These are phyloP conservation scores for Metarhizium sp. DNA, from an alignment of 2,329 filamentous ascomycete genomes.

Conservation along the genomic window DNA sequence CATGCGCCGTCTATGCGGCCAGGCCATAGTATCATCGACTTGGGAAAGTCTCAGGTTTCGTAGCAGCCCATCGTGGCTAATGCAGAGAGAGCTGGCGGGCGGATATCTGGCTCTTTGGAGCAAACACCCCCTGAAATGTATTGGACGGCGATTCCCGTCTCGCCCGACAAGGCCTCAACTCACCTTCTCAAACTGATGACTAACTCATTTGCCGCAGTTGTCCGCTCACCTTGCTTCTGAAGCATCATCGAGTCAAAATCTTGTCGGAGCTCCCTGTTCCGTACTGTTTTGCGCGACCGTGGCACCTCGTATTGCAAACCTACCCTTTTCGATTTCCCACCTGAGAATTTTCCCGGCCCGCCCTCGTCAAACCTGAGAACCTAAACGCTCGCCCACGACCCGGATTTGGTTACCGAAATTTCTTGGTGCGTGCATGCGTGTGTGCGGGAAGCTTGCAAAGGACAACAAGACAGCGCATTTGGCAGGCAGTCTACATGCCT, in stretches of 20 bases:
- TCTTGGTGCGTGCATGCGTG: background rate
- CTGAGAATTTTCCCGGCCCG: background rate
- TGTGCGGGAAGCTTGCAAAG: background rate
- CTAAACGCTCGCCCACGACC: background rate
- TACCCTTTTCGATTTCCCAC: background rate
- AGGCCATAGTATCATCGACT: background rate
- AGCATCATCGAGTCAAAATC: background rate
- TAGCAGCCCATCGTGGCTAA: background rate
- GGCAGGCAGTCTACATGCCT: slow-evolving; percentile 43
- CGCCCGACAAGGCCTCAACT: background rate
- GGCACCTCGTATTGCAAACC: slow-evolving; percentile 4
- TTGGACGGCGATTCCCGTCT: background rate
- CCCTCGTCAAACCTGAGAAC: background rate
- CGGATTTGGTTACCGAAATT: background rate
- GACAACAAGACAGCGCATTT: slow-evolving; percentile 2
- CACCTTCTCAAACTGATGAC: background rate
- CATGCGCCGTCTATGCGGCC: background rate
- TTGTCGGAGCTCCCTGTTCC: background rate
- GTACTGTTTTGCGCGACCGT: slow-evolving; percentile 3
- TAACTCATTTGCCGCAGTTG: slow-evolving; percentile 14
- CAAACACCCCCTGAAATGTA: background rate
- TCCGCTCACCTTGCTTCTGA: slow-evolving; percentile 7
- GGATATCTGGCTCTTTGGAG: background rate
- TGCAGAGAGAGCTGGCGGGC: background rate
- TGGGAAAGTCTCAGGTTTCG: background rate